These are phyloP conservation scores for Delitschia confertaspora DNA, from an alignment of 495 filamentous ascomycete species.

Conservation along the genomic window DNA sequence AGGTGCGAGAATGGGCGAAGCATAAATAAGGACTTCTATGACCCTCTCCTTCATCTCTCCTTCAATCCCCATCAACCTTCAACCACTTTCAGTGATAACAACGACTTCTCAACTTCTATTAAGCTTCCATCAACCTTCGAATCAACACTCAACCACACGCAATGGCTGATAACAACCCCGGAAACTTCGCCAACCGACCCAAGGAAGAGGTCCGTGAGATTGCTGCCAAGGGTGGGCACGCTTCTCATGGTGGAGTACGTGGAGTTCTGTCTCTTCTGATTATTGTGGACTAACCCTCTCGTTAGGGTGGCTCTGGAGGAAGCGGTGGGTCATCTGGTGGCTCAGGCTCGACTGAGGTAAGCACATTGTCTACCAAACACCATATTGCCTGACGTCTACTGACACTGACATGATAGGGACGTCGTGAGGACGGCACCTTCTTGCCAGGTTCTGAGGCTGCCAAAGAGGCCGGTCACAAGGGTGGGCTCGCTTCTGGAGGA, in stretches of 20 bases:
- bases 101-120: background rate
- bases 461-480: constrained; percentile 26
- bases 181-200: constrained; percentile 35
- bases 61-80: background rate
- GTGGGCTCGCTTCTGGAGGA: constrained; percentile 17
- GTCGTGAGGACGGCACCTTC: constrained; percentile 31
- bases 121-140: background rate
- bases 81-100: too few species aligned
- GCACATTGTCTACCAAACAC: background rate
- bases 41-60: too few species aligned
- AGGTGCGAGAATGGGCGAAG: too few species aligned
- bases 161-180: constrained; percentile 30
- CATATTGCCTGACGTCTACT: background rate
- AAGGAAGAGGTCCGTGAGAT: constrained; percentile 33
- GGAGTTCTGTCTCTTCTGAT: too few species aligned
- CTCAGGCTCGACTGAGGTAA: constrained; percentile 10
- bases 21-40: too few species aligned
- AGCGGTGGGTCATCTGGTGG: too few species aligned
- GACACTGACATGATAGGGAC: background rate
- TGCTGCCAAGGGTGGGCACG: constrained; percentile 29
- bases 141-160: constrained; percentile 3
- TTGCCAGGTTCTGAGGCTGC: constrained; percentile 23
- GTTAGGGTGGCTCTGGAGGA: too few species aligned
- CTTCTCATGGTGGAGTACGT: constrained; percentile 20
- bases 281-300: too few species aligned